Evolutionary conservation across 306 rosid species (phyloP).

Genomic region (Ceratonia siliqua): DNA sequence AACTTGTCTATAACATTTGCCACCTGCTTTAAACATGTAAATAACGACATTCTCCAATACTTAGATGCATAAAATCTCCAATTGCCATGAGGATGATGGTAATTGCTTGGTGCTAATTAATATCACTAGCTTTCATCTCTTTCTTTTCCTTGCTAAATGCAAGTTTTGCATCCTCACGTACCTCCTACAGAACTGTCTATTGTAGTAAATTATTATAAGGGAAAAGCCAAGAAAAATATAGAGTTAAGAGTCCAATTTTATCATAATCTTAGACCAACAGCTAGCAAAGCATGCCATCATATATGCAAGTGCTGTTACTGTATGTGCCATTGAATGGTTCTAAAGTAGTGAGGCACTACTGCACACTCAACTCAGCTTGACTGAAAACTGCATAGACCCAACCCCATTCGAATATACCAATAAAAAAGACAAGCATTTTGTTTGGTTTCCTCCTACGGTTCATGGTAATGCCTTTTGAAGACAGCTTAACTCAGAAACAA

Average conservation of each 20-base stretch:
- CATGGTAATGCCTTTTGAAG: background rate
- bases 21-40: slow-evolving; percentile 3
- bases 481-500: background rate
- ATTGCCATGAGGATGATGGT: background rate
- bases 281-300: background rate
- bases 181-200: background rate
- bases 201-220: background rate
- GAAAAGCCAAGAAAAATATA: background rate
- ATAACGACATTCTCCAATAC: background rate
- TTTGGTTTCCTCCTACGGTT: background rate
- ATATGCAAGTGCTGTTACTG: background rate
- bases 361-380: background rate
- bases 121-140: no score
- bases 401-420: no score
- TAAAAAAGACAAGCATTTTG: no score
- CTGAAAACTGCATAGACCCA: background rate
- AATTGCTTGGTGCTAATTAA: background rate
- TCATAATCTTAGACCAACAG: no score
- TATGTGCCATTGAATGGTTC: background rate
- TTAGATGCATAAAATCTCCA: no score
- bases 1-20: background rate
- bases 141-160: background rate
- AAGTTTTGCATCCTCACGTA: background rate
- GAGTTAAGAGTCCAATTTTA: background rate
- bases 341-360: background rate